Evolutionary conservation across 768 basidiomycete genomes (phyloP), one percentile per base, ranked within the genome.

Genomic region (Russula griseocarnosa): DNA sequence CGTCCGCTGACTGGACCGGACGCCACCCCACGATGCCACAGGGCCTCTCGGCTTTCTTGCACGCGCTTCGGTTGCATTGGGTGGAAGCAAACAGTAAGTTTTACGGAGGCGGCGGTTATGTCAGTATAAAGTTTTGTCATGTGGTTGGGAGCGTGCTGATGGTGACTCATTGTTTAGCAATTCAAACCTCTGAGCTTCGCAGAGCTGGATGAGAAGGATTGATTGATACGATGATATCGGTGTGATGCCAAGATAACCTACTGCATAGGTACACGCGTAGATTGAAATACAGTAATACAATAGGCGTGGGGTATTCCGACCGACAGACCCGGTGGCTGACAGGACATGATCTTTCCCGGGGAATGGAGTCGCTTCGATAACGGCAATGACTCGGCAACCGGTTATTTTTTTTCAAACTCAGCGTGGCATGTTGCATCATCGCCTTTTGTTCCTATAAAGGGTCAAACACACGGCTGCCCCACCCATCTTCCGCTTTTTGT

Each of bases 31-130:
- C 30, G 11, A 32, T 32, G 28, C 24, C 16, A 26, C 68, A 94
- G 91, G 94, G 96, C 69, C 80, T 98, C 38, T 93, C 90, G 71
- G 96, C 96, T 42, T 98, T 98, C 79, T 76, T 98, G 74, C 96
- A 98, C 75, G 96, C 96, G 8, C 83, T 98, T 67, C 87, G 96
- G 71, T 81, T 98, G 69, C 96, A 98, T 76, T 98, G 96, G 94
- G 96, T 98, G 63, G 95, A 98, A 76, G 92, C 88, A 58, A 97
- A 96, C 79, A 94, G 94, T 78, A 96, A 97, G 80, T 93, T 94
- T 73, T 96, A 89, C 73, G 85, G 90, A 75, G 94, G 91, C 38
- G 89, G 83, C 63, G 94, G 93, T 74, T 85, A 94, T 79, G 92
- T 93, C 78, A 74, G 88, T 87, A 63, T 63, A 60, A 50, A n/a